Base-by-base conservation (phyloP, 768 basidiomycete species). In the Dioszegia crocea region DNA sequence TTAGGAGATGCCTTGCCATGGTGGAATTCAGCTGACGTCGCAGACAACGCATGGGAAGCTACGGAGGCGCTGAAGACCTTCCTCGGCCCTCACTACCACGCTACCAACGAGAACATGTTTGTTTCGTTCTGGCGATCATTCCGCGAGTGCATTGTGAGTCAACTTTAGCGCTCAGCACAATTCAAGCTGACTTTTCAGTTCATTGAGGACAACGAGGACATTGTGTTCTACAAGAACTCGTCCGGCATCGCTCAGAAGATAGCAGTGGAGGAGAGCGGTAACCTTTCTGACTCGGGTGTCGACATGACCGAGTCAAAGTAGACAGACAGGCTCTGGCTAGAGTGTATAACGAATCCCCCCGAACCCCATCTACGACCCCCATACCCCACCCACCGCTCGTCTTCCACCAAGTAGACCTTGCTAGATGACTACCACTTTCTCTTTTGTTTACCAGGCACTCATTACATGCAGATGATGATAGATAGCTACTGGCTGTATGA, bases 181-280 rank as follows among this genome's bases (percentile, higher is more conserved):
- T 3, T 39, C n/a, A 39, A n/a, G 40, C 62, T 57, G 33, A 53
- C 29, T 23, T 27, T 16, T 54, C 64, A 73, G 84, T 98, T 91
- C 75, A 88, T 99, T 46, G 94, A 97, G 78, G 91, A 98, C 73
- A 87, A 89, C 66, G 92, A 91, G 39, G 85, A 89, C 66, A 84
- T 96, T 61, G 75, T 68, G 21, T 75, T 77, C 66, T 77, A 63
- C 72, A 74, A 68, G 83, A 88, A 97, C 68, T 84, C 87, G 3
- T 66, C 80, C 39, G 94, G 94, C 59, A 77, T 91, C 40, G 89
- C 91, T 46, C 79, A 85, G 61, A 80, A 82, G 68, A 83, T 84
- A 62, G 85, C 87, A 8, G 82, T 85, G 43, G 84, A 87, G 67
- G 86, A 88, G 59, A 78, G 77, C 52, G 81, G 75, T 33, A 80